Evolutionary conservation across 2,329 filamentous ascomycete genomes (phyloP), one percentile per base, ranked within the genome.

Genomic region (Myriosclerotinia scirpicola): DNA sequence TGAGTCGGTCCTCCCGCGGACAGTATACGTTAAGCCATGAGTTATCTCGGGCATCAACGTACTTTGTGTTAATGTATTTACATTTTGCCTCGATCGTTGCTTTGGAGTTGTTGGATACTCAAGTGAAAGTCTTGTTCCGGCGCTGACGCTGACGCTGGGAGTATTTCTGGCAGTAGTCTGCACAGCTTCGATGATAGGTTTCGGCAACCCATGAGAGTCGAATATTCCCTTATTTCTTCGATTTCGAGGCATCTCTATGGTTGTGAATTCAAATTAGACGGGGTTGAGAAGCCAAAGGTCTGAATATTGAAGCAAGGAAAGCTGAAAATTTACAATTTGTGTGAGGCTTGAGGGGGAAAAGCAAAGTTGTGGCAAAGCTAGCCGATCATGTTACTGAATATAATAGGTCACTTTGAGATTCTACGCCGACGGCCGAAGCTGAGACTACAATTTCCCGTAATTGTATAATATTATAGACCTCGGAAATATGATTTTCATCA

Each of bases 281-380:
- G 20, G 12, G 8, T 26, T 26, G 30, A 50, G 22, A 36, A 48
- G 30, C 8, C 5, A 26, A 44, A 38, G 26, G 30, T 22, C 50
- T 36, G 30, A 36, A 50, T 60, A 50, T 60, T 38, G 58, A 60
- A 38, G 58, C 14, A 60, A 60, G 58, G 58, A 38, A 60, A 60
- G 44, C 58, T 50, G 58, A 61, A 61, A 61, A 11, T 50, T 38
- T 44, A 40, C 14, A 26, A 40, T 50, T 40, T 61, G 58, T 61
- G 44, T 20, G 58, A 60, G 42, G 42, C 30, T 59, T 60, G 58
- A 50, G 44, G 44, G 14, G n/a, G 38, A 61, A 61, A 61, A 61
- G 58, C 34, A 61, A 60, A 61, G 30, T 50, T 38, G 44, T 50
- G 58, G 58, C 44, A 26, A 61, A 50, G 34, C 38, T 40, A 61